Base-by-base conservation (phyloP, 805 yeast species). In the Pichia scutulata region DNA sequence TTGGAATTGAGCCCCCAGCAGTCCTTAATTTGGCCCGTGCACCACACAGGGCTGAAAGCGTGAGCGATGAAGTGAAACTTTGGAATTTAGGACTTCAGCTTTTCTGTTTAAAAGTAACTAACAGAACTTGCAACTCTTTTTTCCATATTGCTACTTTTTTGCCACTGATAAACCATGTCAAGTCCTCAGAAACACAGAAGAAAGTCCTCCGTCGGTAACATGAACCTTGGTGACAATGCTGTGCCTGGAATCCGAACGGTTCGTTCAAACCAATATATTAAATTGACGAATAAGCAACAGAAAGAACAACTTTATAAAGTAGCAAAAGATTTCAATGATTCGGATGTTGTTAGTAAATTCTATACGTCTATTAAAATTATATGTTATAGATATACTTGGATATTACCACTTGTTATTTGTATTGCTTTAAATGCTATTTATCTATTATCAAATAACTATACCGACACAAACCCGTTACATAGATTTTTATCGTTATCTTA, bases 221-320 rank as follows among this genome's bases (percentile, higher is more conserved):
- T 88, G 47, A 75, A 80, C 47, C 68, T 89, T 4, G 96, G 96
- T 23, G 95, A 88, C 61, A 80, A 75, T 14, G 64, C 80, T 8
- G 84, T 80, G 2, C 82, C 87, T 2, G 74, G 85, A 1, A 71
- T 88, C 41, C 72, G 87, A 13, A 84, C 95, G 1, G 80, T 83
- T 79, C 68, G 72, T n/a, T 69, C 77, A 22, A 68, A 77, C 13
- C 68, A 68, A 62, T 69, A 50, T 69, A 70, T 51, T 70, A 73
- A 53, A 66, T 66, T 47, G 72, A 72, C 37, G 61, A 77, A 49
- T 52, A 57, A 48, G 59, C 61, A 46, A 54, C 73, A 55, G 61
- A 70, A 25, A 57, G 52, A 45, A 48, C 60, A 18, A 59, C 68
- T 65, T 25, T 64, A 65, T 47, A 43, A 54, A 36, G 44, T 53